Evolutionary conservation across 2,329 filamentous ascomycete genomes (phyloP), one percentile per base, ranked within the genome.

Genomic region (Didymella lethalis): DNA sequence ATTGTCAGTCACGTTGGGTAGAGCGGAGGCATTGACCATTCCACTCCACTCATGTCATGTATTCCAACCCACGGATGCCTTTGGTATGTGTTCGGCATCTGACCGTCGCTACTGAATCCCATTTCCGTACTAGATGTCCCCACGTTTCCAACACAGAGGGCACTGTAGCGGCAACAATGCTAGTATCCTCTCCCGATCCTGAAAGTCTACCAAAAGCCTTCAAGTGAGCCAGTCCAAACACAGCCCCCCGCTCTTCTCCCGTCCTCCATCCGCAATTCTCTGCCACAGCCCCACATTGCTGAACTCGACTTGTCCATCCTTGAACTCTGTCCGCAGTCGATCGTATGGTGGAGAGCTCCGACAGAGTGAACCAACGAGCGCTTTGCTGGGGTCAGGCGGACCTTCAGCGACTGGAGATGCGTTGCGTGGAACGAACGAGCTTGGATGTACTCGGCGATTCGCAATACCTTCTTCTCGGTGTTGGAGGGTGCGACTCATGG

Each of bases 391-490:
- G 48, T 63, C 16, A 71, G 41, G 29, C 63, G 44, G 2, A 71
- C 61, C 4, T 54, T 60, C 10, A 69, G 65, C 2, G 52, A 49
- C 3, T 48, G 14, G 10, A 71, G 38, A 10, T 65, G 46, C 36
- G 64, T 62, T 12, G 66, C 66, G 43, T 65, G 60, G 4, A 59
- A 52, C 1, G 36, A 54, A 12, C 65, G 55, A 18, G 49, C 48
- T 32, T 63, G 51, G 1, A 71, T 55, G 40, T 68, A 71, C 43
- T 66, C 66, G 2, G 57, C 64, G 18, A 71, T 64, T 7, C 64
- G 38, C 7, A 54, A 28, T 14, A 70, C 49, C 20, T 69, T 69
- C 45, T 61, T 64, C 28, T 59, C 55, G 20, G 65, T 62, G 34
- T 62, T 63, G 2, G 56, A 54, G 3, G 64, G 67, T 10, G 61